phyloP scores from a whole-genome alignment of 2,329 filamentous ascomycete species.

The Verticillium dahliae region DNA sequence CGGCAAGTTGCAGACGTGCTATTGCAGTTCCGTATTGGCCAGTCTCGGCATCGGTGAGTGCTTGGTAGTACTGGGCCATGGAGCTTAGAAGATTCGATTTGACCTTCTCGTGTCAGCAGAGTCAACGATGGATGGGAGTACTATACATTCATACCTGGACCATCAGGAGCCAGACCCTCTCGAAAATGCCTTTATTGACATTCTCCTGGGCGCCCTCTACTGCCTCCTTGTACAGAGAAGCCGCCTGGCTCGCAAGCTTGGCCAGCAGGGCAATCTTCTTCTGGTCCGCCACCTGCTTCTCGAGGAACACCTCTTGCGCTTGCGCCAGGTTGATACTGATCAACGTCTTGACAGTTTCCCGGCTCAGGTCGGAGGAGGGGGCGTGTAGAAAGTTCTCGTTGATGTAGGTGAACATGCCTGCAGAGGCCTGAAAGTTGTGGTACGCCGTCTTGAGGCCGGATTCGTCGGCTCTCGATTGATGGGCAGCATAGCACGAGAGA shows the following conservation, averaged over 20 bases:
- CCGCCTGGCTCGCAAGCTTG: slow-evolving; percentile 87
- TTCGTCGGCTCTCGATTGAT: slow-evolving; percentile 89
- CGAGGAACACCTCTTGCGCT: slow-evolving; percentile 93
- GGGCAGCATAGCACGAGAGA: slow-evolving; percentile 88
- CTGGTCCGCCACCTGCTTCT: slow-evolving; percentile 87
- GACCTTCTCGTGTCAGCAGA: slow-evolving; percentile 32
- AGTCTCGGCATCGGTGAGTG: slow-evolving; percentile 81
- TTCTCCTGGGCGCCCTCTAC: slow-evolving; percentile 90
- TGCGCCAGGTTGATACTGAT: slow-evolving; percentile 93
- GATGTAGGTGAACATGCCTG: slow-evolving; percentile 99
- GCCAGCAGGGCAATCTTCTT: slow-evolving; percentile 91
- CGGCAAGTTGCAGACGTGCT: slow-evolving; percentile 73
- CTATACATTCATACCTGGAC: slow-evolving; percentile 54
- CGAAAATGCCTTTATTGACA: slow-evolving; percentile 83
- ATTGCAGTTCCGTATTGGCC: slow-evolving; percentile 83
- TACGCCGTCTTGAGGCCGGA: slow-evolving; percentile 92
- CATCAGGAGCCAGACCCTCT: slow-evolving; percentile 85
- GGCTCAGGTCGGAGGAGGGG: slow-evolving; percentile 83
- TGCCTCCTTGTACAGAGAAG: slow-evolving; percentile 80
- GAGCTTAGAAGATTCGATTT: slow-evolving; percentile 82
- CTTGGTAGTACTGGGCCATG: slow-evolving; percentile 89
- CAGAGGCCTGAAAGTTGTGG: slow-evolving; percentile 95
- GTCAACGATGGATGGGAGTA: neutral
- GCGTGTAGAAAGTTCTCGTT: slow-evolving; percentile 99
- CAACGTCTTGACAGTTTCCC: slow-evolving; percentile 91